A percentile compares a stretch with the other conserved stretches of the same genome.
Conservation (phyloP, 495 filamentous ascomycete genomes). For the Aspergillus wentii region DNA sequence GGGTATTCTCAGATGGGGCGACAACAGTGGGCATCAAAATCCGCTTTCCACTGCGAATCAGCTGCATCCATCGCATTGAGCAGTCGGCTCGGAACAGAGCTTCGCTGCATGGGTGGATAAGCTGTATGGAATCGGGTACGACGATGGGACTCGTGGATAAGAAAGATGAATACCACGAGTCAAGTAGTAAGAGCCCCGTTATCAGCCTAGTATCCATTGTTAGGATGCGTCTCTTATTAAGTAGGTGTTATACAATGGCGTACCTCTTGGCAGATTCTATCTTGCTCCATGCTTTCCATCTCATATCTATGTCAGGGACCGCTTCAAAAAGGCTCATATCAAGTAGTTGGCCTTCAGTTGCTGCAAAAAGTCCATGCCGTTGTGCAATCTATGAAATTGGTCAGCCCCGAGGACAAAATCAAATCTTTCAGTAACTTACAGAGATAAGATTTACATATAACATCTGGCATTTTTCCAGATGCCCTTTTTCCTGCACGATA, state of each 20-base stretch:
- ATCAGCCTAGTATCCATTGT: slow-evolving; percentile 35
- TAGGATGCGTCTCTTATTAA: background rate
- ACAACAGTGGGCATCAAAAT: slow-evolving; percentile 36
- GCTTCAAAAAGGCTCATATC: slow-evolving; percentile 42
- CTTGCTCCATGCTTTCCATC: slow-evolving; percentile 51
- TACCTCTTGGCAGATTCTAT: slow-evolving; percentile 48
- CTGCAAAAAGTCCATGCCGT: slow-evolving; percentile 46
- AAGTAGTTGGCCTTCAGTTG: slow-evolving; percentile 40
- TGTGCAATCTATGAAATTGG: slow-evolving; percentile 36
- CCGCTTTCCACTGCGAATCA: slow-evolving; percentile 32
- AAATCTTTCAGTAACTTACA: slow-evolving; percentile 21
- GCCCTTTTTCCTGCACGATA: slow-evolving; percentile 31
- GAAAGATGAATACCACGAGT: slow-evolving; percentile 48
- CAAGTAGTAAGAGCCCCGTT: slow-evolving; percentile 42
- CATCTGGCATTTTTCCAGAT: slow-evolving; percentile 44
- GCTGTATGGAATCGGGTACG: slow-evolving; percentile 41
- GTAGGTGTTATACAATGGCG: background rate
- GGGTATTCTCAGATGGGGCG: slow-evolving; percentile 32
- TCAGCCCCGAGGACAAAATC: background rate
- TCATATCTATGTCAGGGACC: slow-evolving; percentile 40
- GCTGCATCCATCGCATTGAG: slow-evolving; percentile 43
- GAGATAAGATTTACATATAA: slow-evolving; percentile 48
- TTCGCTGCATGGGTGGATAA: slow-evolving; percentile 44
- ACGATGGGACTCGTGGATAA: slow-evolving; percentile 45
- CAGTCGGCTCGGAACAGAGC: slow-evolving; percentile 40